phyloP scores from a whole-genome alignment of 2,329 filamentous ascomycete species.

The Didymella sp. region DNA sequence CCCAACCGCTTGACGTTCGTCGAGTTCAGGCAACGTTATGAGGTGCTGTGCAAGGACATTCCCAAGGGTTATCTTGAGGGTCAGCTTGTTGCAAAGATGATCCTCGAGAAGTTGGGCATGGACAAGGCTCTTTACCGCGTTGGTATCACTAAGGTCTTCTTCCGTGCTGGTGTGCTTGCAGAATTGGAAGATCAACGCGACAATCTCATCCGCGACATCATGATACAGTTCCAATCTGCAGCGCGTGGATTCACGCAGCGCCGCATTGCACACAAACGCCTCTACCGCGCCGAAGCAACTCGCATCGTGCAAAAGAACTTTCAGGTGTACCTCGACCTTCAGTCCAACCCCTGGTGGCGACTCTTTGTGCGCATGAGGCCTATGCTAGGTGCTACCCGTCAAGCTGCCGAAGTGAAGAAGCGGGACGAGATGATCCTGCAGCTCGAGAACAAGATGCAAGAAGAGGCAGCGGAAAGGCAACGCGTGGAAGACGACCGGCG shows the following conservation, averaged over 20 bases:
- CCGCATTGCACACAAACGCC: conserved; percentile 85
- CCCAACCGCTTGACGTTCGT: conserved; percentile 90
- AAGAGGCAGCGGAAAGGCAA: conserved; percentile 76
- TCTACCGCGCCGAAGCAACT: conserved; percentile 94
- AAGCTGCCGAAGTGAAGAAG: conserved; percentile 91
- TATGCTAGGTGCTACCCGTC: conserved; percentile 87
- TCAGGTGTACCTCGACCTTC: conserved; percentile 86
- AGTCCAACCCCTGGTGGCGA: conserved; percentile 96
- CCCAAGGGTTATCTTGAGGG: conserved; percentile 91
- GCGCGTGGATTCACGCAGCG: conserved; percentile 89
- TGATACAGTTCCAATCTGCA: conserved; percentile 90
- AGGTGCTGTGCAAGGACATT: conserved; percentile 86
- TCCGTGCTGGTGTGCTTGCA: conserved; percentile 92
- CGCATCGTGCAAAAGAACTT: conserved; percentile 95
- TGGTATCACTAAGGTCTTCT: conserved; percentile 96
- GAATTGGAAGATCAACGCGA: conserved; percentile 97
- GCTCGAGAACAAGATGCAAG: conserved; percentile 81
- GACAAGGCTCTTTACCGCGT: conserved; percentile 90
- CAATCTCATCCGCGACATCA: conserved; percentile 89
- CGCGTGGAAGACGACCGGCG: conserved; percentile 90
- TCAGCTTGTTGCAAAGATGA: conserved; percentile 81
- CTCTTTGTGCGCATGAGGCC: conserved; percentile 95
- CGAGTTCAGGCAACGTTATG: conserved; percentile 94
- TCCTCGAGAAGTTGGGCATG: conserved; percentile 86
- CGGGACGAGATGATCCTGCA: conserved; percentile 91